Percentiles rank a stretch among this genome's conserved stretches.
These are phyloP conservation scores for Cladosporium colombiae DNA, from an alignment of 2,329 filamentous ascomycete species.

Conservation along the genomic window DNA sequence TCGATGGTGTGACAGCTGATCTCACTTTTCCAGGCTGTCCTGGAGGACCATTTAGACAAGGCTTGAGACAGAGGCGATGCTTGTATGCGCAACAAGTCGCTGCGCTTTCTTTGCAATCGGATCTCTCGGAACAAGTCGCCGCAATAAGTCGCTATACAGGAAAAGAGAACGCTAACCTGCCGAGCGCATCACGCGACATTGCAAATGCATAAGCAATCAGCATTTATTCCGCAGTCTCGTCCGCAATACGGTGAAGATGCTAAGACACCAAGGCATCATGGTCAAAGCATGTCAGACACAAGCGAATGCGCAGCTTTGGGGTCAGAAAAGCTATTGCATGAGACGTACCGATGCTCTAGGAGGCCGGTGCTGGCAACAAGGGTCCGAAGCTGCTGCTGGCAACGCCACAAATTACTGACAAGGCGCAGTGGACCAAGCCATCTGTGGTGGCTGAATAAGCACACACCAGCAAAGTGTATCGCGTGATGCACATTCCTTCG, in stretches of 20 bases:
- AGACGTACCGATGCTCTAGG: neutral
- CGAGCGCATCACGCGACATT: neutral
- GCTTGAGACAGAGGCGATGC: neutral
- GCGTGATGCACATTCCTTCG: conserved; percentile 2
- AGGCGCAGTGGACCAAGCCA: too few relatives aligned
- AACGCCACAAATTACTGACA: conserved; percentile 1
- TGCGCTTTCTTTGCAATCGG: neutral
- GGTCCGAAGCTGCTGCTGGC: neutral
- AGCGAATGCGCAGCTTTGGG: neutral
- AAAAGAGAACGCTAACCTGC: neutral
- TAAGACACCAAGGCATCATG: neutral
- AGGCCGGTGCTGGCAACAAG: neutral
- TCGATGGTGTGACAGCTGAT: neutral
- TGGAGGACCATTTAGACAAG: neutral
- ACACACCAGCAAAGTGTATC: neutral
- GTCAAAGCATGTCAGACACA: neutral
- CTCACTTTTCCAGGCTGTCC: neutral
- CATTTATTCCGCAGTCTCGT: neutral
- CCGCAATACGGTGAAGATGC: neutral
- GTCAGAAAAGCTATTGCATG: neutral
- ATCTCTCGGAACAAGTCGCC: neutral
- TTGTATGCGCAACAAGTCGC: neutral
- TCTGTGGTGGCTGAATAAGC: neutral
- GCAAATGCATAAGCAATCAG: neutral
- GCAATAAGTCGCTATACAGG: too few relatives aligned